These are phyloP conservation scores for Paecilomyces sp. DNA, from an alignment of 2,329 filamentous ascomycete species.

Conservation along the genomic window DNA sequence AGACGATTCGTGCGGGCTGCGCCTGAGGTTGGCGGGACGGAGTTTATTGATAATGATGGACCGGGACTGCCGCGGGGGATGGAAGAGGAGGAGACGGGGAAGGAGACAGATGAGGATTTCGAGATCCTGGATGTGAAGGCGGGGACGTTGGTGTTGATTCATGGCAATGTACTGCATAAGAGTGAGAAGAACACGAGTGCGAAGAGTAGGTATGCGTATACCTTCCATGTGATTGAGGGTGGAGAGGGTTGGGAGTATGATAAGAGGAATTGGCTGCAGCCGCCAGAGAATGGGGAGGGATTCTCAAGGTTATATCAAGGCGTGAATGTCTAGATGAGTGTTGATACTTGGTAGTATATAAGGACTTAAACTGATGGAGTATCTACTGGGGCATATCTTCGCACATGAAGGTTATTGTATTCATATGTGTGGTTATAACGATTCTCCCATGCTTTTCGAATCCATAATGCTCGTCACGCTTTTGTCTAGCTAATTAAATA, in stretches of 20 bases:
- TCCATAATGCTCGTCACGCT: background rate
- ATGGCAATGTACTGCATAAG: conserved; percentile 93
- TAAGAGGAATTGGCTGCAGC: conserved; percentile 86
- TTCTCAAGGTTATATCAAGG: conserved; percentile 59
- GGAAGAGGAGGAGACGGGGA: conserved; percentile 22
- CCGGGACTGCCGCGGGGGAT: conserved; percentile 54
- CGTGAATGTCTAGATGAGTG: background rate
- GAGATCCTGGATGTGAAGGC: conserved; percentile 82
- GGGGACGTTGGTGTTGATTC: conserved; percentile 83
- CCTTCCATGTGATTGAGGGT: conserved; percentile 93
- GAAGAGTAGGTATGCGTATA: conserved; percentile 91
- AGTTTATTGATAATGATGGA: conserved; percentile 65
- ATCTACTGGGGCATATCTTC: background rate
- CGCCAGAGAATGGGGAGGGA: conserved; percentile 64
- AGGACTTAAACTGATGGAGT: background rate
- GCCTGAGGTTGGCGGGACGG: conserved; percentile 51
- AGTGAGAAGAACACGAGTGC: conserved; percentile 84
- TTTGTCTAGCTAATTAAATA: background rate
- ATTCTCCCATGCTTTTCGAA: background rate
- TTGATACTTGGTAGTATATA: background rate
- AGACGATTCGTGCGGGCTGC: conserved; percentile 64
- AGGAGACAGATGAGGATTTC: conserved; percentile 50
- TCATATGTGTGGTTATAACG: background rate
- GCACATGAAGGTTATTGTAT: no score
- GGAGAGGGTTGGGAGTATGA: conserved; percentile 64